Evolutionary conservation across 1,284 basidiomycete genomes (phyloP).

Genomic region (Stereum hirsutum): DNA sequence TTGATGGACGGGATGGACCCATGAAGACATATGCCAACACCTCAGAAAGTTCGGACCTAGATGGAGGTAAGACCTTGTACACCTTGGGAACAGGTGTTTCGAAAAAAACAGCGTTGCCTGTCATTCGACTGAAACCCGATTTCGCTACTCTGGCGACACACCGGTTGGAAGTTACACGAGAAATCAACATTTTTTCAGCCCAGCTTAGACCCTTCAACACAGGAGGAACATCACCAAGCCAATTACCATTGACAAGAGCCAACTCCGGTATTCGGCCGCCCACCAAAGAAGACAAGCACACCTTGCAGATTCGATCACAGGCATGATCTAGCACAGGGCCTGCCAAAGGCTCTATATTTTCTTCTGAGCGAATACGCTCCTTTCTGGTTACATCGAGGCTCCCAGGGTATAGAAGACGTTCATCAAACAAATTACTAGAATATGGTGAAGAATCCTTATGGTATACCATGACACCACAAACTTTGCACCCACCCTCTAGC

Average conservation of each 20-base stretch:
- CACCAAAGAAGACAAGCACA: no score
- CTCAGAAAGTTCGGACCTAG: slow-evolving; percentile 5
- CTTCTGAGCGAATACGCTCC: no score
- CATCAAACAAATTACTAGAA: no score
- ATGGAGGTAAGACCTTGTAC: slow-evolving; percentile 5
- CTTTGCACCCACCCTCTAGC: no score
- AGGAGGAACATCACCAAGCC: neutral
- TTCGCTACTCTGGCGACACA: neutral
- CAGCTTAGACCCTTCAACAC: neutral
- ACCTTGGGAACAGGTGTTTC: slow-evolving; percentile 4
- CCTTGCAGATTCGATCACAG: no score
- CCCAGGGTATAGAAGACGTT: no score
- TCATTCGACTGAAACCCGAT: neutral
- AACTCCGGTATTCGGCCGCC: no score
- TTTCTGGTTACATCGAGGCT: no score
- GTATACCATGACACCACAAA: no score
- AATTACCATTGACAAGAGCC: slow-evolving; percentile 1
- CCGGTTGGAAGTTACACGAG: neutral
- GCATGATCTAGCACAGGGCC: no score
- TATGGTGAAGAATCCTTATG: no score
- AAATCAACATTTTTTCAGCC: neutral
- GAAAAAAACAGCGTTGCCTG: neutral
- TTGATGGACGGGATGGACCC: slow-evolving; percentile 12
- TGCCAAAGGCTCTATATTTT: no score
- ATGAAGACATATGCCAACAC: slow-evolving; percentile 10